These are phyloP conservation scores for Zelopaecilomyces penicillatus DNA, from an alignment of 2,329 filamentous ascomycete genomes.

Conservation along the genomic window DNA sequence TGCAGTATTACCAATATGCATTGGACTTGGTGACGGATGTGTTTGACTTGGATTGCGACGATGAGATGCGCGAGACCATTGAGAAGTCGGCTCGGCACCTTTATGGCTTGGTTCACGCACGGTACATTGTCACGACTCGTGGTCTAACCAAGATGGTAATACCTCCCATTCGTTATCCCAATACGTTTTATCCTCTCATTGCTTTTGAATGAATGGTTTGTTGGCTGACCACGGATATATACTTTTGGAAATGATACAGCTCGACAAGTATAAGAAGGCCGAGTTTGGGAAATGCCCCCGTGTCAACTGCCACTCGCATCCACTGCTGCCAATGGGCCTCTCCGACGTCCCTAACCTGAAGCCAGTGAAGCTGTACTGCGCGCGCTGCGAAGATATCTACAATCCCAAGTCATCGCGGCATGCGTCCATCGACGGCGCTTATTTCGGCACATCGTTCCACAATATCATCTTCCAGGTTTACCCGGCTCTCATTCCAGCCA, in stretches of 20 bases:
- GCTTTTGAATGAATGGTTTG: too few relatives aligned
- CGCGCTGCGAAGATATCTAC: conserved; percentile 95
- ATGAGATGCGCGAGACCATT: conserved; percentile 96
- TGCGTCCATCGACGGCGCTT: conserved; percentile 90
- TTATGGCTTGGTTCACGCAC: conserved; percentile 90
- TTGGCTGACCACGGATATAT: not conserved
- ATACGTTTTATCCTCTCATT: not conserved
- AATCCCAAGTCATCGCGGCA: conserved; percentile 97
- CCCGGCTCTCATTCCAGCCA: conserved; percentile 77
- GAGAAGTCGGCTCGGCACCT: conserved; percentile 94
- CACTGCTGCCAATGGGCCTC: conserved; percentile 88
- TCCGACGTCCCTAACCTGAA: conserved; percentile 81
- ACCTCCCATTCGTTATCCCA: not conserved
- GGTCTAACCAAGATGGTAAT: conserved; percentile 91
- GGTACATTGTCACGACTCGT: conserved; percentile 93
- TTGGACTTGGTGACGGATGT: conserved; percentile 96
- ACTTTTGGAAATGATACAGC: conserved; percentile 40
- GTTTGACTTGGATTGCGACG: conserved; percentile 96
- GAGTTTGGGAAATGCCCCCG: conserved; percentile 98
- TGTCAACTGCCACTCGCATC: conserved; percentile 88
- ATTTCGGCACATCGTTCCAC: conserved; percentile 97
- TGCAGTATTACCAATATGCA: conserved; percentile 98
- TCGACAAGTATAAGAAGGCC: conserved; percentile 97
- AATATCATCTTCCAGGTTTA: conserved; percentile 99
- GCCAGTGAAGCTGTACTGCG: conserved; percentile 94